A percentile compares a stretch with the other conserved stretches of the same genome.
phyloP scores from a whole-genome alignment of 257 asterid species.

The Forsythia suspensa region DNA sequence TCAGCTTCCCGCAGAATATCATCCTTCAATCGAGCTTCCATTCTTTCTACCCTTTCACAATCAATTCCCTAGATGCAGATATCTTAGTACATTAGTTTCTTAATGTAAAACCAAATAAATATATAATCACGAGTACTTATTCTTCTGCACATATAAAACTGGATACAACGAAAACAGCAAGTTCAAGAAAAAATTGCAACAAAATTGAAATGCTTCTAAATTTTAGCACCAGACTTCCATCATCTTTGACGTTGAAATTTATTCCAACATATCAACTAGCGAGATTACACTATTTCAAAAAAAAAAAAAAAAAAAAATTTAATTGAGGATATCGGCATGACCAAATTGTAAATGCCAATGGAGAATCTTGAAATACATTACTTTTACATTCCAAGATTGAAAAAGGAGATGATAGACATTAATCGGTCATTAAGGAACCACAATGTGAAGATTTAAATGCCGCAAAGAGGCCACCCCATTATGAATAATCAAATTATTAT shows the following conservation, averaged over 20 bases:
- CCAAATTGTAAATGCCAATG: conserved; percentile 5
- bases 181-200: not conserved
- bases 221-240: not conserved
- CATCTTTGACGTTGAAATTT: not conserved
- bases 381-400: not conserved
- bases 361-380: conserved; percentile 5
- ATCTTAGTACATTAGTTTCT: conserved; percentile 33
- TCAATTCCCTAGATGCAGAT: conserved; percentile 72
- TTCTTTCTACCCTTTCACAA: conserved; percentile 90
- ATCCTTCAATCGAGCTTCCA: conserved; percentile 95
- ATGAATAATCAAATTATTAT: conserved; percentile 7
- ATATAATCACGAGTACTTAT: not conserved
- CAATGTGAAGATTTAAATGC: conserved; percentile 1
- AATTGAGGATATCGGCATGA: conserved; percentile 15
- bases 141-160: conserved; percentile 11
- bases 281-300: not conserved
- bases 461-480: not conserved
- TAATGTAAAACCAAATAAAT: conserved; percentile 17
- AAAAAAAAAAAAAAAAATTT: not conserved
- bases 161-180: conserved; percentile 2
- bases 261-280: not conserved
- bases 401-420: conserved; percentile 6
- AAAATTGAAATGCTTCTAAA: not conserved
- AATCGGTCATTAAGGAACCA: conserved; percentile 2
- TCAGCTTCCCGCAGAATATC: conserved; percentile 97